These are phyloP conservation scores for Urochloa ruziziensis DNA, from an alignment of 176 grass and related monocot species.

Conservation along the genomic window DNA sequence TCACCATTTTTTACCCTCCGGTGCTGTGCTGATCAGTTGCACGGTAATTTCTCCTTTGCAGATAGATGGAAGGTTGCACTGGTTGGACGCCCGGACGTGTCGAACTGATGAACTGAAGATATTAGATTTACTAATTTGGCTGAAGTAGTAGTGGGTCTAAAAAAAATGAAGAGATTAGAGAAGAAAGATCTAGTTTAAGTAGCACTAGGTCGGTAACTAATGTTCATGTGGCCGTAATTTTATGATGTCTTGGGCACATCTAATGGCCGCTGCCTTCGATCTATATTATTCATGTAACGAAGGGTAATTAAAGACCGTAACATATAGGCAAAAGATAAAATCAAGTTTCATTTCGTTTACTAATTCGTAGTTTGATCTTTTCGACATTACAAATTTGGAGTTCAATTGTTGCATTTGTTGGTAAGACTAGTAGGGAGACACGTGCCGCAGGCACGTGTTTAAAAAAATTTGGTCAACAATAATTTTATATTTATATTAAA, in stretches of 20 bases:
- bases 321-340: no score
- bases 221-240: not conserved
- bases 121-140: not conserved
- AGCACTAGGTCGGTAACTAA: not conserved
- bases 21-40: not conserved
- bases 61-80: not conserved
- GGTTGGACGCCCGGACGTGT: not conserved
- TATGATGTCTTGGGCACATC: not conserved
- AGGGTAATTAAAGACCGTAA: no score
- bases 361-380: no score
- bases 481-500: no score
- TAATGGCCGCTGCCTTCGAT: not conserved
- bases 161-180: not conserved
- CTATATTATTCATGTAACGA: no score
- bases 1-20: no score
- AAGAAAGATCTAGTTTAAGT: not conserved
- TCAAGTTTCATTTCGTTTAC: not conserved
- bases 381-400: no score
- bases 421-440: no score
- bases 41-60: conserved; percentile 3
- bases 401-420: no score
- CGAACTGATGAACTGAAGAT: not conserved
- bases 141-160: not conserved
- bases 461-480: no score
- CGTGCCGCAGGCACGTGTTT: no score